These are phyloP conservation scores for Wickerhamiella shivajii DNA, from an alignment of 805 yeast species.

Conservation along the genomic window DNA sequence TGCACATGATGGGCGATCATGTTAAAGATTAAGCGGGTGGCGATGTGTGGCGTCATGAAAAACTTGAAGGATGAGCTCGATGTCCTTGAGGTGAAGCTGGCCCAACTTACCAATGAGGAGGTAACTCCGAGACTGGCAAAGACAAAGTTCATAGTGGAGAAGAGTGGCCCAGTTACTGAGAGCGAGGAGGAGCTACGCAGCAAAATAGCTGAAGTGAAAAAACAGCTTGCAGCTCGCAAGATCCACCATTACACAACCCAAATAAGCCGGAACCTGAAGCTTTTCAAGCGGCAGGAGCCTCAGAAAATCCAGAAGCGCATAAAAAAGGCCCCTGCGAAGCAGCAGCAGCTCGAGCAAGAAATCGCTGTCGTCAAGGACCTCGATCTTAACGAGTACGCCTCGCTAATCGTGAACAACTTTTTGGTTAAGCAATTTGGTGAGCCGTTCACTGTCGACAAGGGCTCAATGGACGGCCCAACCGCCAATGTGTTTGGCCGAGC, in stretches of 20 bases:
- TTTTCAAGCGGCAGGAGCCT: slow-evolving; percentile 22
- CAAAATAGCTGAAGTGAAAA: slow-evolving; percentile 16
- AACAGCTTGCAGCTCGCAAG: slow-evolving; percentile 22
- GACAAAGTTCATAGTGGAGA: slow-evolving; percentile 20
- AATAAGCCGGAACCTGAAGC: slow-evolving; percentile 22
- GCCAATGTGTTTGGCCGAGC: slow-evolving; percentile 27
- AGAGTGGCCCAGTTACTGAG: slow-evolving; percentile 9
- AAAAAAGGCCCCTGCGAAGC: slow-evolving; percentile 2
- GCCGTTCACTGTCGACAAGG: slow-evolving; percentile 8
- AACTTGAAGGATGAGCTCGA: slow-evolving; percentile 20
- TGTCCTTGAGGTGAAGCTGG: slow-evolving; percentile 24
- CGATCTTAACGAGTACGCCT: slow-evolving; percentile 14
- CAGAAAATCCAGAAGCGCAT: slow-evolving; percentile 23
- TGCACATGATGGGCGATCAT: too few species aligned
- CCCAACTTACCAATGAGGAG: slow-evolving; percentile 12
- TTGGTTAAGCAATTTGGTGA: slow-evolving; percentile 11
- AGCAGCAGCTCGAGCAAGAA: slow-evolving; percentile 13
- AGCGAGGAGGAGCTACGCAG: slow-evolving; percentile 7
- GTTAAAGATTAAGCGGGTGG: too few species aligned
- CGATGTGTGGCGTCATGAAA: too few species aligned
- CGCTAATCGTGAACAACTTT: slow-evolving; percentile 7
- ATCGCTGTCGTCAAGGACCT: slow-evolving; percentile 14
- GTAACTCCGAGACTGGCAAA: slow-evolving; percentile 17
- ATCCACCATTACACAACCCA: slow-evolving; percentile 19
- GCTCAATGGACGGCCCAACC: slow-evolving; percentile 16